These are phyloP conservation scores for Penicillium nucicola DNA, from an alignment of 495 filamentous ascomycete species.

Conservation along the genomic window DNA sequence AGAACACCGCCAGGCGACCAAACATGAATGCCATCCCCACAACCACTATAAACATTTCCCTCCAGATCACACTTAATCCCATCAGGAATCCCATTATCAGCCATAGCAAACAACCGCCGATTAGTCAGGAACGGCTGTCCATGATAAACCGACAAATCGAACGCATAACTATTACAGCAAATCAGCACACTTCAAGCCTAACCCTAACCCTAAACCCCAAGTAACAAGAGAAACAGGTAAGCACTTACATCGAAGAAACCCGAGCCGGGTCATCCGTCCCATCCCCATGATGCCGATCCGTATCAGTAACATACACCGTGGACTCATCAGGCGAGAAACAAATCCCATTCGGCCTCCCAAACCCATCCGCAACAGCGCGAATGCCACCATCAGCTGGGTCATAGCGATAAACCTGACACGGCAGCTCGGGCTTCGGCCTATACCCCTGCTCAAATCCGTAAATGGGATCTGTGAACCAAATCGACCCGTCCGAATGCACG, in stretches of 20 bases:
- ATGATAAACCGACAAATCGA: conserved; percentile 19
- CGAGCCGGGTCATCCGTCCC: conserved; percentile 16
- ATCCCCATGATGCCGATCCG: conserved; percentile 41
- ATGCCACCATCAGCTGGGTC: conserved; percentile 44
- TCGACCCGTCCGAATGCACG: conserved; percentile 48
- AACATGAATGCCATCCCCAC: conserved; percentile 61
- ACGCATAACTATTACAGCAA: conserved; percentile 25
- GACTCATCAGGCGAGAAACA: conserved; percentile 52
- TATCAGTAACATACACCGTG: conserved; percentile 56
- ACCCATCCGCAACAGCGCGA: conserved; percentile 53
- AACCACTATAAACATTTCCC: conserved; percentile 59
- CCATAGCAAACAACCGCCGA: conserved; percentile 56
- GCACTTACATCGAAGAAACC: conserved; percentile 24
- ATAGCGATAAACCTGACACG: conserved; percentile 56
- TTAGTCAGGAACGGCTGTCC: conserved; percentile 42
- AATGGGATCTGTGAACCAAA: conserved; percentile 65
- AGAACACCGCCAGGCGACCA: conserved; percentile 55
- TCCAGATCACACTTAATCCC: conserved; percentile 58
- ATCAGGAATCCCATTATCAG: conserved; percentile 53
- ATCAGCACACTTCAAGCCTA: too few species aligned
- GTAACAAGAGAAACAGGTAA: background rate
- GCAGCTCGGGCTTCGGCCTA: conserved; percentile 48
- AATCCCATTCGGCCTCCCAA: conserved; percentile 56
- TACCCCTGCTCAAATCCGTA: conserved; percentile 60
- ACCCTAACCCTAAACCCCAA: too few species aligned